Evolutionary conservation across 768 basidiomycete genomes (phyloP), one percentile per base, ranked within the genome.

Genomic region (Pleurotus tuoliensis): DNA sequence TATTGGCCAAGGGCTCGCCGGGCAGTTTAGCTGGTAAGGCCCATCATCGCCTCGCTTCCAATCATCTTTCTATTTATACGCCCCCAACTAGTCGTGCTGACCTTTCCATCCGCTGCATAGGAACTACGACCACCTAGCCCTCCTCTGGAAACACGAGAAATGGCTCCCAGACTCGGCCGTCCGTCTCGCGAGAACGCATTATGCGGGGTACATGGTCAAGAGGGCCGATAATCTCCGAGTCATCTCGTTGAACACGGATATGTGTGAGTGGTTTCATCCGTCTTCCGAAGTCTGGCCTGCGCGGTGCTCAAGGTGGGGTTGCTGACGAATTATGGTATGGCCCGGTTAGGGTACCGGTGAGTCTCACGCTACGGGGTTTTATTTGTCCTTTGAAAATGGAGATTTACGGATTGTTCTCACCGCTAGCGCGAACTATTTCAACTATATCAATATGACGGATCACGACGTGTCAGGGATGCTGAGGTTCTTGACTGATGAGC

Each of bases 111-210:
- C 46, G 30, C 30, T 34, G 12, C 39, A 24, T 41, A 88, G 88
- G 90, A 82, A 91, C 62, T 92, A 92, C 61, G 82, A 90, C 57
- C 88, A 90, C 61, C 74, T 92, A 50, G 79, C 90, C 18, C 63
- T 72, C 0, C 78, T 92, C 3, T 92, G 89, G 89, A 65, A 84
- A 61, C 78, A 87, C 56, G 81, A 91, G 62, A 65, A 78, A 2
- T 92, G 90, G 90, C 70, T 92, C 27, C 80, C 82, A 6, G 71
- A 79, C 49, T 73, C 78, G 11, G 81, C 81, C 5, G 81, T 83
- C 2, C 66, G 75, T 38, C 70, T 78, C 38, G 90, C 88, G 0
- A 80, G 78, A 41, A 72, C 84, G 0, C 88, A 91, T 67, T 91
- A 90, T 62, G 76, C 84, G 6, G 90, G 77, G 9, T 92, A 87